Evolutionary conservation across 345 rosid genomes (phyloP).

Genomic region (Dipteronia dyeriana): DNA sequence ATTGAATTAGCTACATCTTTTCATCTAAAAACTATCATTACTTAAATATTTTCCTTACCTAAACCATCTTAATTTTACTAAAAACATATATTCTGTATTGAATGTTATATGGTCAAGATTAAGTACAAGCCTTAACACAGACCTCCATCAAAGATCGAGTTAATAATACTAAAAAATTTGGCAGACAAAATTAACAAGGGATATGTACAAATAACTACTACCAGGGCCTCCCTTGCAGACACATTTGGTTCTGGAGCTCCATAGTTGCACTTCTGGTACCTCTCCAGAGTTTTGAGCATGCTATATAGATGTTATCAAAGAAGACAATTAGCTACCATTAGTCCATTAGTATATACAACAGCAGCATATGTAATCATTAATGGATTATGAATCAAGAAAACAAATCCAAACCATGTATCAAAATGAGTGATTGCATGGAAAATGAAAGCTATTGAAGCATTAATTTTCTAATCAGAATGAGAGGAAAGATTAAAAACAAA

Average conservation of each 20-base stretch:
- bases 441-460: not conserved
- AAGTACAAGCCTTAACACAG: not conserved
- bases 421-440: not conserved
- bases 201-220: slow-evolving; percentile 27
- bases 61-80: no score
- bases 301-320: slow-evolving; percentile 28
- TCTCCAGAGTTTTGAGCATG: slow-evolving; percentile 93
- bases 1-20: not conserved
- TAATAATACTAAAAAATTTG: not conserved
- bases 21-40: not conserved
- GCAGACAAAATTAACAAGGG: not conserved
- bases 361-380: not conserved
- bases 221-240: slow-evolving; percentile 87
- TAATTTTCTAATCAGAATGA: not conserved
- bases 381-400: not conserved
- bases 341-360: not conserved
- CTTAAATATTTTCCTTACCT: not conserved
- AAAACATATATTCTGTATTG: not conserved
- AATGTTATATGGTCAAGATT: no score
- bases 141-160: not conserved
- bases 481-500: not conserved
- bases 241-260: slow-evolving; percentile 89
- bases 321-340: not conserved
- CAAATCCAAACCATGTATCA: not conserved
- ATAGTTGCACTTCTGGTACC: slow-evolving; percentile 96